phyloP scores from a whole-genome alignment of 2,329 filamentous ascomycete species.

The Coccinonectria pachysandricola region DNA sequence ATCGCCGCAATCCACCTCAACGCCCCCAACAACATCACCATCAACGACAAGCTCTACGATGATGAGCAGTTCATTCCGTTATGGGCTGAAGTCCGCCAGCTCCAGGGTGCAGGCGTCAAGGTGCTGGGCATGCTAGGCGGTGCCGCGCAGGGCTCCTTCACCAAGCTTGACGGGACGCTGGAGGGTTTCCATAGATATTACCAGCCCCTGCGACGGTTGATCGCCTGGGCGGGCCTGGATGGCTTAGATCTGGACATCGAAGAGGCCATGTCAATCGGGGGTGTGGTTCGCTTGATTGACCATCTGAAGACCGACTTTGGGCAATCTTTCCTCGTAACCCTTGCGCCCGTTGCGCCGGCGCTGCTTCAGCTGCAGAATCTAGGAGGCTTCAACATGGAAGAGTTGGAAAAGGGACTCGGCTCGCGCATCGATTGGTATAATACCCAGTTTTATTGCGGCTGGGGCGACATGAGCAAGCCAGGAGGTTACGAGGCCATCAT shows the following conservation, averaged over 20 bases:
- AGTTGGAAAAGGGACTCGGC: constrained; percentile 54
- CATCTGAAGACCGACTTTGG: constrained; percentile 60
- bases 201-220: constrained; percentile 50
- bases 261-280: constrained; percentile 57
- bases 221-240: constrained; percentile 49
- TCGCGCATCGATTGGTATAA: constrained; percentile 71
- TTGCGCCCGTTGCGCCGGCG: constrained; percentile 71
- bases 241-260: constrained; percentile 70
- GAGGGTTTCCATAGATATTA: constrained; percentile 65
- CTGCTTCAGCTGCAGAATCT: constrained; percentile 47
- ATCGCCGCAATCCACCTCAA: constrained; percentile 76
- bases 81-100: constrained; percentile 61
- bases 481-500: constrained; percentile 36
- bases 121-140: constrained; percentile 79
- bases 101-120: constrained; percentile 64
- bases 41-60: constrained; percentile 66
- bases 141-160: constrained; percentile 62
- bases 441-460: constrained; percentile 81
- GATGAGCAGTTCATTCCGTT: constrained; percentile 55
- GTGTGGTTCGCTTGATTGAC: constrained; percentile 54
- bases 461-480: constrained; percentile 45
- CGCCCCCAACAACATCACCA: constrained; percentile 50
- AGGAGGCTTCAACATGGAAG: constrained; percentile 67
- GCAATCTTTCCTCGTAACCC: constrained; percentile 57
- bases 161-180: constrained; percentile 41